These are phyloP conservation scores for Wickerhamomyces pijperi DNA, from an alignment of 805 yeast species.

Conservation along the genomic window DNA sequence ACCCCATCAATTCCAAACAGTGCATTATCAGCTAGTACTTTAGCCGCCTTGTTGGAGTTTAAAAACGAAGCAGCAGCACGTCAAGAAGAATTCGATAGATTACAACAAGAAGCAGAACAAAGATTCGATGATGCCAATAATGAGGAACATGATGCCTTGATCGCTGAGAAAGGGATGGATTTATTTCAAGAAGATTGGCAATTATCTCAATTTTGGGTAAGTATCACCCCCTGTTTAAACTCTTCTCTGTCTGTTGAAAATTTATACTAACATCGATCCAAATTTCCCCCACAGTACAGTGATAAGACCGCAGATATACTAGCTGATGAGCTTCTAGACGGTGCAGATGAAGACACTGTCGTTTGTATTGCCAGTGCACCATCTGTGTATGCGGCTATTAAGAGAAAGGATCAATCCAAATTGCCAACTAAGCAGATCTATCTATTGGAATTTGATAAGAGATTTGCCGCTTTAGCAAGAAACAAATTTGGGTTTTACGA, in stretches of 20 bases:
- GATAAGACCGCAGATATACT: conserved; percentile 60
- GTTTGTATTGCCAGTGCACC: conserved; percentile 83
- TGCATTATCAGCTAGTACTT: conserved; percentile 33
- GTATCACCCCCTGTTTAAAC: background rate
- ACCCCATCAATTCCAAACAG: conserved; percentile 1
- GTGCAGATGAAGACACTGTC: conserved; percentile 61
- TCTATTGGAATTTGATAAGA: conserved; percentile 65
- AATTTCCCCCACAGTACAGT: conserved; percentile 29
- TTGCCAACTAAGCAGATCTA: conserved; percentile 63
- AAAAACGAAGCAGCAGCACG: conserved; percentile 46
- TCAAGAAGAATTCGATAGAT: conserved; percentile 49
- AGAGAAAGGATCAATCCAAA: conserved; percentile 34
- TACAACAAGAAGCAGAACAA: conserved; percentile 55
- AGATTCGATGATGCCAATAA: conserved; percentile 18
- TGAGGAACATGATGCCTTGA: conserved; percentile 1
- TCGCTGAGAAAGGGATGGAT: conserved; percentile 43
- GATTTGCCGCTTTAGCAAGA: conserved; percentile 70
- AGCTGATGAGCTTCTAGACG: conserved; percentile 64
- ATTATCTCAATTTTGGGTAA: conserved; percentile 71
- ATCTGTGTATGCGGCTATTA: conserved; percentile 79
- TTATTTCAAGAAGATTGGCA: conserved; percentile 90
- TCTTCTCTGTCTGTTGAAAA: too few species aligned
- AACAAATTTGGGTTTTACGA: conserved; percentile 65
- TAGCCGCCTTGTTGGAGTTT: conserved; percentile 50
- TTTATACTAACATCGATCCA: background rate